Percentiles rank a stretch among this genome's conserved stretches.
Evolutionary conservation across 2,329 filamentous ascomycete species (phyloP).

Genomic region (Beauveria scarabaeidicola): DNA sequence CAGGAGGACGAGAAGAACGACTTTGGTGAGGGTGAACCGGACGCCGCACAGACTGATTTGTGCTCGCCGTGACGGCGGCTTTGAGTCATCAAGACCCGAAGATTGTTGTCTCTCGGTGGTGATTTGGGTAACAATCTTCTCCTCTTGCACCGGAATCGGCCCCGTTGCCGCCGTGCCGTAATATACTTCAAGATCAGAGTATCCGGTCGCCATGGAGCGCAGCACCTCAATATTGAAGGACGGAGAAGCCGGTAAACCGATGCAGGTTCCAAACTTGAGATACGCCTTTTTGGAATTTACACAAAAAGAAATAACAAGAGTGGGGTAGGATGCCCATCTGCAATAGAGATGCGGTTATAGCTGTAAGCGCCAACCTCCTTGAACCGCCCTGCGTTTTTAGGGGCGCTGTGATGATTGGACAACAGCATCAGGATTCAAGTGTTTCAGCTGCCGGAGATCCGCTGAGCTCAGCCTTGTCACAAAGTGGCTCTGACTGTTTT

Average conservation of each 20-base stretch:
- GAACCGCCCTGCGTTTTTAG: no score
- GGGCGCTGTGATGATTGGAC: no score
- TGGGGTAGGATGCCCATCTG: no score
- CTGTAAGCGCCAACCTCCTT: no score
- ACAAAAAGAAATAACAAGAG: no score
- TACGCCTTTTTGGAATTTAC: no score
- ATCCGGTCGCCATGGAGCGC: neutral
- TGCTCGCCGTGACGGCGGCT: neutral
- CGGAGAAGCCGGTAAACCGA: no score
- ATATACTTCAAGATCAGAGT: slow-evolving; percentile 11
- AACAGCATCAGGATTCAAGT: no score
- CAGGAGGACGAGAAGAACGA: neutral
- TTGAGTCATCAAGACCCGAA: neutral
- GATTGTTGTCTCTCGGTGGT: neutral
- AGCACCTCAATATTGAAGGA: neutral
- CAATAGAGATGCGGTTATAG: no score
- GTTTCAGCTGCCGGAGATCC: neutral
- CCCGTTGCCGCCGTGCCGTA: neutral
- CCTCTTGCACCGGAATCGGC: neutral
- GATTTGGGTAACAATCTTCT: neutral
- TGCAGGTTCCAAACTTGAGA: no score
- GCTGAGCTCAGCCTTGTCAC: neutral
- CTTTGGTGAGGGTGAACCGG: neutral
- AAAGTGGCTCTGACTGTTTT: neutral
- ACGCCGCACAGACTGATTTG: neutral